These are phyloP conservation scores for Cryptococcus amylolentus DNA, from an alignment of 1,284 basidiomycete species.

Conservation along the genomic window DNA sequence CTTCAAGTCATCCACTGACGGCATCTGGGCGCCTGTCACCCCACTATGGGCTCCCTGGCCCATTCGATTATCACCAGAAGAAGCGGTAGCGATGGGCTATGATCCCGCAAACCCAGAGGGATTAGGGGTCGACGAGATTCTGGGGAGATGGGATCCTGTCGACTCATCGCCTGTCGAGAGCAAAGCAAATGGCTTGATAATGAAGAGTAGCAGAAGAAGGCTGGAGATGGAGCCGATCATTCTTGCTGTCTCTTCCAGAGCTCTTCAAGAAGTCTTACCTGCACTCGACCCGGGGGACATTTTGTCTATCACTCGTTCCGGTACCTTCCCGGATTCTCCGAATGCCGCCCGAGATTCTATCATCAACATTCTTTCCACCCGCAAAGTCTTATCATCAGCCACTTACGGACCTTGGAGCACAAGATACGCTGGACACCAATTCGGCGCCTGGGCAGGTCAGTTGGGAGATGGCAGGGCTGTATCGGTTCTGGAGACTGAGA, in stretches of 20 bases:
- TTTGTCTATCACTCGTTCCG: conserved; percentile 50
- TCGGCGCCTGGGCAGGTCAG: conserved; percentile 92
- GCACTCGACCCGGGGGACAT: conserved; percentile 83
- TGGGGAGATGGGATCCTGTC: conserved; percentile 46
- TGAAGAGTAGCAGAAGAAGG: conserved; percentile 51
- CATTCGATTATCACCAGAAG: conserved; percentile 64
- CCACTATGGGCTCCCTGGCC: conserved; percentile 84
- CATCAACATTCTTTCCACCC: conserved; percentile 73
- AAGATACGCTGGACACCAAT: conserved; percentile 83
- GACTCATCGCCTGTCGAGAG: background rate
- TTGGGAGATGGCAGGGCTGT: conserved; percentile 93
- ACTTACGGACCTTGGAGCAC: conserved; percentile 81
- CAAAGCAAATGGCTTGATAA: conserved; percentile 24
- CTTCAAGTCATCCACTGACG: conserved; percentile 49
- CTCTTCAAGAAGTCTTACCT: conserved; percentile 72
- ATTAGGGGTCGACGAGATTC: conserved; percentile 58
- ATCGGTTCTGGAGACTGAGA: conserved; percentile 74
- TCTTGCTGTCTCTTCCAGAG: conserved; percentile 62
- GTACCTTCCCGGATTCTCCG: conserved; percentile 10
- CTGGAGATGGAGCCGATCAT: conserved; percentile 61
- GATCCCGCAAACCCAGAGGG: conserved; percentile 54
- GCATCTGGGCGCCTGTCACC: conserved; percentile 69
- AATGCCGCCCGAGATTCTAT: conserved; percentile 62
- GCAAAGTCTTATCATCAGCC: conserved; percentile 64
- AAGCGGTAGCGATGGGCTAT: conserved; percentile 60